Evolutionary conservation across 441 rosid genomes (phyloP).

Genomic region (Macaranga tanarius): DNA sequence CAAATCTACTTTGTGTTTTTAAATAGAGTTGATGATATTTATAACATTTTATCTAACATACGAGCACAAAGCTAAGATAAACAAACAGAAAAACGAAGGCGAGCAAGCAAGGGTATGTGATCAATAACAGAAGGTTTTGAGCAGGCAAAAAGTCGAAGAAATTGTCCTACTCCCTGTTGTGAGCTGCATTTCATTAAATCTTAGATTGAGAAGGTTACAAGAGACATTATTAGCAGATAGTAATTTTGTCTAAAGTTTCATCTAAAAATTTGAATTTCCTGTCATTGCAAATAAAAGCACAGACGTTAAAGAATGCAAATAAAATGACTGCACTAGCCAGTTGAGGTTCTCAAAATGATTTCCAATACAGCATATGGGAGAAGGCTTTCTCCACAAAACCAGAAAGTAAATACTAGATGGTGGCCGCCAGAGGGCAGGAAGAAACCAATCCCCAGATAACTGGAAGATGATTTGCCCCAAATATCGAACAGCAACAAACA

Average conservation of each 20-base stretch:
- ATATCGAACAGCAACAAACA: not conserved
- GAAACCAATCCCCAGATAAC: constrained; percentile 15
- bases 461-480: constrained; percentile 9
- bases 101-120: too few relatives aligned
- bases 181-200: not conserved
- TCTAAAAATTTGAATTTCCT: not conserved
- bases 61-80: too few relatives aligned
- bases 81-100: too few relatives aligned
- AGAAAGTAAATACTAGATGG: not conserved
- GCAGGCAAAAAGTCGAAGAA: too few relatives aligned
- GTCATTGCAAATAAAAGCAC: constrained; percentile 7
- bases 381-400: constrained; percentile 11
- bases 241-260: not conserved
- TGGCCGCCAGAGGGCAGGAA: not conserved
- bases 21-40: too few relatives aligned
- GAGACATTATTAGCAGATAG: not conserved
- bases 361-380: not conserved
- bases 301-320: not conserved
- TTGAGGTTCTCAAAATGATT: constrained; percentile 15
- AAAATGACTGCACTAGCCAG: constrained; percentile 10
- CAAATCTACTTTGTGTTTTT: too few relatives aligned
- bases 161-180: too few relatives aligned
- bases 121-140: too few relatives aligned
- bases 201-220: not conserved
- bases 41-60: too few relatives aligned